Evolutionary conservation across 495 filamentous ascomycete species (phyloP), one percentile per base, ranked within the genome.

Genomic region (Cenococcum geophilum): DNA sequence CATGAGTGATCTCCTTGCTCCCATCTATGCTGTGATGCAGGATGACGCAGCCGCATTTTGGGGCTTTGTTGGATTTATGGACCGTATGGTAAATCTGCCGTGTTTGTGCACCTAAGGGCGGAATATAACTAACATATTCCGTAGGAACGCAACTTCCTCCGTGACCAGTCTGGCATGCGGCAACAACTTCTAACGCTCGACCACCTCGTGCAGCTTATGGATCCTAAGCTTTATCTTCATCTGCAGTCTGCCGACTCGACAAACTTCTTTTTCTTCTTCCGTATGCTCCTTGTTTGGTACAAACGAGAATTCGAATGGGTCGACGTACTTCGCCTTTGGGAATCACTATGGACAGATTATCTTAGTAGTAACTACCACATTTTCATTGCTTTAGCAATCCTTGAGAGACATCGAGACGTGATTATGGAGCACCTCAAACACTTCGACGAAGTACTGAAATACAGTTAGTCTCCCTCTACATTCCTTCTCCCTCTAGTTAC

Each of bases 261-360:
- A 20, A 97, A 98, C 74, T 98, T 97, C 75, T 98, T 98, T 74
- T 98, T 98, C 79, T 97, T 97, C 79, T 98, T 97, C 81, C 86
- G 93, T 23, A 97, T 97, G 92, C 78, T 98, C 23, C 78, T 98
- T 0, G 93, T 98, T 20, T 97, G 92, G 92, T 98, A 92, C 74
- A 97, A 98, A 76, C 88, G 93, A 4, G 93, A 98, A 74, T 98
- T 97, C 68, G 79, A 83, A 67, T 97, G 91, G 89, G 70, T 77
- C 42, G 89, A 97, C 69, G 82, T 95, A 32, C 76, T 97, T 34
- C 84, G 87, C 21, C 78, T 98, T 8, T 98, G 93, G 92, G 93
- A 98, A 74, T 80, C 81, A 1, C 78, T 98, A 1, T 97, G 93
- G 95, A 97, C 95, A 27, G 92, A 97, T 70, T 96, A 86, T 64